These are phyloP conservation scores for Sistotremastrum niveocremeum DNA, from an alignment of 768 basidiomycete genomes.

Conservation along the genomic window DNA sequence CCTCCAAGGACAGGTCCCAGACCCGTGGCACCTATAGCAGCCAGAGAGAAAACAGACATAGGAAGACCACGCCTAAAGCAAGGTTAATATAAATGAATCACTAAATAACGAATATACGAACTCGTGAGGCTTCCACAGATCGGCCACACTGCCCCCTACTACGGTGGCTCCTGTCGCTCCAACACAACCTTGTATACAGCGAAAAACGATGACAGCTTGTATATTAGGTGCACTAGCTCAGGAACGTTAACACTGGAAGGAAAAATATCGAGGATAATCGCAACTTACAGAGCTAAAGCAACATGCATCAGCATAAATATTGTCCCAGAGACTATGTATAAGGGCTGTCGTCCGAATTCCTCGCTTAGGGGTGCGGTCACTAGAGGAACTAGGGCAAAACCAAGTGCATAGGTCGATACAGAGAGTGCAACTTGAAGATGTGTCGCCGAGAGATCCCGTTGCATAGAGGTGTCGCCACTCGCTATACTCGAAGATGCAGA, in stretches of 20 bases:
- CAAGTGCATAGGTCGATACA: slow-evolving; percentile 36
- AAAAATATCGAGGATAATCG: not conserved
- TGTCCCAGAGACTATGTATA: slow-evolving; percentile 39
- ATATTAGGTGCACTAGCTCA: slow-evolving; percentile 28
- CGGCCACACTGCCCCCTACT: slow-evolving; percentile 63
- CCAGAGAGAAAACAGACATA: slow-evolving; percentile 59
- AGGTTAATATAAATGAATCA: not conserved
- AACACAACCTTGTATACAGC: slow-evolving; percentile 53
- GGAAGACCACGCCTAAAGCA: slow-evolving; percentile 52
- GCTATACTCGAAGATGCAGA: slow-evolving; percentile 34
- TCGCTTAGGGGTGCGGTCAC: slow-evolving; percentile 59
- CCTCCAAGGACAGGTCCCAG: slow-evolving; percentile 51
- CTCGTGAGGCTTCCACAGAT: slow-evolving; percentile 54
- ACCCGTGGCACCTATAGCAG: slow-evolving; percentile 47
- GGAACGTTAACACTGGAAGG: not conserved
- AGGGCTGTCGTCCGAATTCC: slow-evolving; percentile 51
- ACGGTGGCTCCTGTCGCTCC: slow-evolving; percentile 60
- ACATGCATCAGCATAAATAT: slow-evolving; percentile 41
- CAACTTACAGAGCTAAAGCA: slow-evolving; percentile 25
- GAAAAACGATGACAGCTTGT: slow-evolving; percentile 48
- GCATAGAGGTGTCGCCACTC: slow-evolving; percentile 46
- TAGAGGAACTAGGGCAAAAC: slow-evolving; percentile 50
- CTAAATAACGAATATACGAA: slow-evolving; percentile 18
- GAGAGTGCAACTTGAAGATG: slow-evolving; percentile 23
- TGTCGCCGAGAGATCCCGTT: slow-evolving; percentile 21